Percentiles rank a stretch among this genome's conserved stretches.
Evolutionary conservation across 768 basidiomycete genomes (phyloP).

Genomic region (Macrolepiota dolichaula): DNA sequence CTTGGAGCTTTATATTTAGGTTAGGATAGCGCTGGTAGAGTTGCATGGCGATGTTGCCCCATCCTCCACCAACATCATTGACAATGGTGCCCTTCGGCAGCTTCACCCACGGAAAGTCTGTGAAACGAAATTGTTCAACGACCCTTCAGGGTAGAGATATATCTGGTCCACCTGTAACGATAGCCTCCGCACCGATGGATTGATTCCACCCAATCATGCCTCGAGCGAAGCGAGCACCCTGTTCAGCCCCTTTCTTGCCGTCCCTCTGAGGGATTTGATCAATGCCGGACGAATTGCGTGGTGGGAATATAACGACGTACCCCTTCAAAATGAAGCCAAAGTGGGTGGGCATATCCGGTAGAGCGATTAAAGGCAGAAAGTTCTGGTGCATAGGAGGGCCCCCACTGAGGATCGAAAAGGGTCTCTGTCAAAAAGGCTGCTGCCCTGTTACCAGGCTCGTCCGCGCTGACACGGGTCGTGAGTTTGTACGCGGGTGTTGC

Average conservation of each 20-base stretch:
- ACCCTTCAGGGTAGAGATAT: neutral
- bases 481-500: neutral
- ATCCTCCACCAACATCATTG: conserved; percentile 38
- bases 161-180: conserved; percentile 21
- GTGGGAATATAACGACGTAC: conserved; percentile 10
- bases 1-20: conserved; percentile 32
- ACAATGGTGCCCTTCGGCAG: conserved; percentile 23
- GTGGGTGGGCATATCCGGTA: conserved; percentile 12
- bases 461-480: neutral
- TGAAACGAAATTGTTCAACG: neutral
- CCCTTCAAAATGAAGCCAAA: conserved; percentile 22
- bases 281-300: neutral
- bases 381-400: conserved; percentile 19
- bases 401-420: conserved; percentile 31
- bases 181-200: conserved; percentile 24
- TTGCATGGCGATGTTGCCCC: conserved; percentile 30
- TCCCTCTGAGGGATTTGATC: neutral
- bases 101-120: conserved; percentile 33
- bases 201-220: conserved; percentile 31
- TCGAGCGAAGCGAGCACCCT: conserved; percentile 23
- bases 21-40: conserved; percentile 29
- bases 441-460: conserved; percentile 14
- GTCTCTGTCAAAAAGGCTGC: conserved; percentile 26
- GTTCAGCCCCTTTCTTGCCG: neutral
- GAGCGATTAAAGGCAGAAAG: conserved; percentile 23